Evolutionary conservation across 768 basidiomycete species (phyloP), one percentile per base, ranked within the genome.

Genomic region (Postia placenta): DNA sequence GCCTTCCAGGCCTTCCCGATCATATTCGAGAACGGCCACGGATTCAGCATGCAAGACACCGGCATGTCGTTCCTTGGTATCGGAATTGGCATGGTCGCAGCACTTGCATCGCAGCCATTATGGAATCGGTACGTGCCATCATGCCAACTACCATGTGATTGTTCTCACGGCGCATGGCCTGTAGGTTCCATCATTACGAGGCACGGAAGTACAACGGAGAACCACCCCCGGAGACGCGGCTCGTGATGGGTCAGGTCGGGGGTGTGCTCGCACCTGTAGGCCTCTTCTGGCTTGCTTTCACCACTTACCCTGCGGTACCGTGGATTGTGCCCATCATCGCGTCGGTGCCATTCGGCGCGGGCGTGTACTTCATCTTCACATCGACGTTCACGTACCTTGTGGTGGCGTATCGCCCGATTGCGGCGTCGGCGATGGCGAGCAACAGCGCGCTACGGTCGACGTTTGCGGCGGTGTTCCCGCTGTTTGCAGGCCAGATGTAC

Each of bases 171-270:
- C 28, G 12, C 11, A 42, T 11, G 25, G 24, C 19, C 24, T 24
- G 20, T 42, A 42, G 25, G 11, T 24, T 52, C 27, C 26, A n/a
- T 49, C 79, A 76, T 39, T 56, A 68, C 22, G 65, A 73, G 52
- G 64, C 71, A 5, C 53, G 55, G 12, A 66, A 66, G 42, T 59
- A 76, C 52, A 66, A 67, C 15, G 76, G 74, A 3, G 58, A 65
- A 36, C 73, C 82, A 0, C 83, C 85, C 0, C 82, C 85, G 0
- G 87, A 91, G 64, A 69, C 73, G 9, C 72, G 79, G 7, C 75
- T 90, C 2, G 58, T 80, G 45, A 80, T 83, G 72, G 86, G 81
- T 5, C 73, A 85, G 65, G 65, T 76, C 2, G 88, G 86, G n/a
- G 86, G 72, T 1, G 62, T 88, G 17, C 70, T 83, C 11, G 78